Evolutionary conservation across 495 filamentous ascomycete species (phyloP).

Genomic region (Podospora conica): DNA sequence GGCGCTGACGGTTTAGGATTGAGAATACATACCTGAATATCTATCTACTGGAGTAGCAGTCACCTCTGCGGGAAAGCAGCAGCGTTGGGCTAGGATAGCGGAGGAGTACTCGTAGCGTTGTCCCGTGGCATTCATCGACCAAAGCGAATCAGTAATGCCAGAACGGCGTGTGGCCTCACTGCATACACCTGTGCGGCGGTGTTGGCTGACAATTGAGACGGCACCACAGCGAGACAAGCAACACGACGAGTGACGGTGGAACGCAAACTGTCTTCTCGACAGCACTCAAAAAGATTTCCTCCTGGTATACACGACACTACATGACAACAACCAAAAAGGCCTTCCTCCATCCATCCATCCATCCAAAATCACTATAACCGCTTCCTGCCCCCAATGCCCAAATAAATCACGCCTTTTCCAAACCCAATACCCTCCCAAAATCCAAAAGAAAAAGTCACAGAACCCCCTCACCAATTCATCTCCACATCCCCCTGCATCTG

Average conservation of each 20-base stretch:
- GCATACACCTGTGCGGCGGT: background rate
- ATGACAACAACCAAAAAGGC: background rate
- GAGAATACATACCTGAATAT: background rate
- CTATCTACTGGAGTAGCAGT: background rate
- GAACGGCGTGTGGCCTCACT: background rate
- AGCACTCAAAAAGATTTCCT: background rate
- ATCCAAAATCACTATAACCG: background rate
- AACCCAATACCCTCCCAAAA: background rate
- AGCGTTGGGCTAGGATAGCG: background rate
- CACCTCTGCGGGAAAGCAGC: too few relatives aligned
- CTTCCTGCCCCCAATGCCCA: background rate
- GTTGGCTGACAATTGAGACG: background rate
- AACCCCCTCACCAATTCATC: slow-evolving; percentile 5
- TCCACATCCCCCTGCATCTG: slow-evolving; percentile 10
- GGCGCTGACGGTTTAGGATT: background rate
- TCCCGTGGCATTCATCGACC: background rate
- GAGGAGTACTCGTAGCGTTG: background rate
- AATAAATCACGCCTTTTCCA: background rate
- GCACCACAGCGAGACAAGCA: background rate
- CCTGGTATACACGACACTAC: background rate
- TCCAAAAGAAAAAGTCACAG: background rate
- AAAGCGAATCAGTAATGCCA: background rate
- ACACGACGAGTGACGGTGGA: too few relatives aligned
- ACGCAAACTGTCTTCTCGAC: background rate
- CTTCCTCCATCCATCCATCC: background rate